A percentile compares a stretch with the other conserved stretches of the same genome.
phyloP scores from a whole-genome alignment of 2,329 filamentous ascomycete genomes.

The Ophiostoma novo-ulmi region DNA sequence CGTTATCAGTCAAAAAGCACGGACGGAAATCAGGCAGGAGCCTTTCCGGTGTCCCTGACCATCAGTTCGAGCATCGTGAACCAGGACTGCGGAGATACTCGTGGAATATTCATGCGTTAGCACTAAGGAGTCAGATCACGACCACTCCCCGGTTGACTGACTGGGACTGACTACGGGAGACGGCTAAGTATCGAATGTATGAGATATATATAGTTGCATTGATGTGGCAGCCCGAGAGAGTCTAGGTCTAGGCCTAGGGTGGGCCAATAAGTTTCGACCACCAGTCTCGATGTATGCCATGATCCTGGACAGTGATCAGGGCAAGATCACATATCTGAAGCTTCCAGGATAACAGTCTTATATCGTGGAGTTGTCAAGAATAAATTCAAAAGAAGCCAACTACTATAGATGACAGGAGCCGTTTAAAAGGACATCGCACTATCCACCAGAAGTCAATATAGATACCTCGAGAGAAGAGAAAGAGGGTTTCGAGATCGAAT shows the following conservation, averaged over 20 bases:
- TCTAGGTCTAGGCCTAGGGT: not conserved
- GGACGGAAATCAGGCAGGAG: not conserved
- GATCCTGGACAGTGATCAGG: not conserved
- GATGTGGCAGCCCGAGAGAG: not conserved
- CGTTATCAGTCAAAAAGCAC: not conserved
- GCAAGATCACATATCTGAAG: not conserved
- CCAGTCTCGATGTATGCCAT: not conserved
- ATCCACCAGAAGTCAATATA: not conserved
- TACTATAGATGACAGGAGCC: not conserved
- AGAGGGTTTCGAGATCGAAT: not conserved
- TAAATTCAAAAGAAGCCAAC: no score
- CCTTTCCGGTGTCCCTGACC: conserved; percentile 4
- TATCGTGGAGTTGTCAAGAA: not conserved
- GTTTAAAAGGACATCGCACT: not conserved
- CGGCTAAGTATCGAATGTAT: not conserved
- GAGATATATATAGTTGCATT: not conserved
- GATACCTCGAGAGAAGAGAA: not conserved
- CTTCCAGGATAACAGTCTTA: not conserved
- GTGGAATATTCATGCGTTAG: not conserved
- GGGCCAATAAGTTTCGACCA: not conserved
- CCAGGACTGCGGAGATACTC: not conserved
- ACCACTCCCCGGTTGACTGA: not conserved
- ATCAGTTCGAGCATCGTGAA: conserved; percentile 2
- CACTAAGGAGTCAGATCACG: not conserved
- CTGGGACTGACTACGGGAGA: not conserved